Conservation (phyloP, 2,329 filamentous ascomycete genomes). For the Colletotrichum gloeosporioides region DNA sequence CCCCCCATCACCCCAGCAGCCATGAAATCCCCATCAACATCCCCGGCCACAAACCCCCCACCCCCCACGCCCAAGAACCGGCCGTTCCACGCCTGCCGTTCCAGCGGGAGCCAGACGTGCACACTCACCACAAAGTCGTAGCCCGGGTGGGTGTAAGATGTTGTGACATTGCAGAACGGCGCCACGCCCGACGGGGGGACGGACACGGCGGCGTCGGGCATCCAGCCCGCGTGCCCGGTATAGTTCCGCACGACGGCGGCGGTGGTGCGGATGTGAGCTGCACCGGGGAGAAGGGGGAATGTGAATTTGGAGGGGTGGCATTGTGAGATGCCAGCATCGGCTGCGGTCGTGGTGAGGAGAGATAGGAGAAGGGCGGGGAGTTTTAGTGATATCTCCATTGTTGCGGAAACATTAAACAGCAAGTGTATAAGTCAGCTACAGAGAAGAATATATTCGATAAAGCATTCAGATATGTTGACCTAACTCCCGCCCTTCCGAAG, state of each 20-base stretch:
- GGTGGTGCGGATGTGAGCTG: background rate
- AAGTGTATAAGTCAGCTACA: too few species aligned
- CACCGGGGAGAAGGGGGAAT: background rate
- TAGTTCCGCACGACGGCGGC: background rate
- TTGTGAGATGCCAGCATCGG: fast-evolving
- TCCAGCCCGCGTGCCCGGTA: background rate
- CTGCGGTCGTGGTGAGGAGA: background rate
- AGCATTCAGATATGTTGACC: background rate
- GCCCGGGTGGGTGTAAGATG: constrained; percentile 13
- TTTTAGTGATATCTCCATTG: fast-evolving
- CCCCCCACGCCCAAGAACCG: constrained; percentile 22
- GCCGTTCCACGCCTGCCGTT: constrained; percentile 13
- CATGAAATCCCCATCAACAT: background rate
- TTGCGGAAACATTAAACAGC: background rate
- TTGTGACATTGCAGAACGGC: constrained; percentile 24
- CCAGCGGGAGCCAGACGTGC: constrained; percentile 20
- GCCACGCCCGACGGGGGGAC: background rate
- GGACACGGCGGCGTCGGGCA: background rate
- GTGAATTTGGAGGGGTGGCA: background rate
- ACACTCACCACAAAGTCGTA: background rate
- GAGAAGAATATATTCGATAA: too few species aligned
- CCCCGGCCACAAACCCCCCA: constrained; percentile 12
- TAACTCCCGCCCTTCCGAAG: too few species aligned
- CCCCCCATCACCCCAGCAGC: constrained; percentile 39
- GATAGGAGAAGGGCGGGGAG: background rate